Base-by-base conservation (phyloP, 2,329 filamentous ascomycete species). In the Dactylella cylindrospora region DNA sequence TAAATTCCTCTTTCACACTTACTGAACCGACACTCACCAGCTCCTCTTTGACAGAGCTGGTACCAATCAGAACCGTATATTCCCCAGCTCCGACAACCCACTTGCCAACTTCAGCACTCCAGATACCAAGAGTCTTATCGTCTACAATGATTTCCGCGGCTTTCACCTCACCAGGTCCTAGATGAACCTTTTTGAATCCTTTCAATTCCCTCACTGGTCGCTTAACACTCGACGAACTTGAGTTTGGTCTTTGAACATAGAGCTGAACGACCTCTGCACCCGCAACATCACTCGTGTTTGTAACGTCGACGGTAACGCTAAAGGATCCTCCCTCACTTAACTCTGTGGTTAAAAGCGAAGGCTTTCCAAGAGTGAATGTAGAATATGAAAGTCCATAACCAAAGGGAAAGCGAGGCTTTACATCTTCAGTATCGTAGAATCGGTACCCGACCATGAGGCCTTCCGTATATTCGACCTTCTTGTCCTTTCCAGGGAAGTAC, bases 381-480 rank as follows among this genome's bases (percentile, higher is more conserved):
- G 81, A 80, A 72, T 86, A 87, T 17, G 80, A 83, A 35, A 80
- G 76, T 2, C 84, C 84, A 67, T 84, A 84, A 2, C 84, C 84
- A 67, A 87, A 87, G 62, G 78, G 74, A 66, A 86, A 87, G 36
- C 82, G 75, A 83, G 82, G 3, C 31, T 76, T 73, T 43, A 84
- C 77, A 20, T 76, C 75, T 9, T 76, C 74, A 15, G 79, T 79
- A 68, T 90, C 85, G 71, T 86, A 62, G 72, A 86, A 83, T 13
- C 81, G 75, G 72, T 90, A 89, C 2, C 86, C 86, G 50, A 89
- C 80, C 72, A 83, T 86, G 9, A 89, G 73, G 10, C 84, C 85
- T 71, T 90, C 86, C 46, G 84, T 84, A 69, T 89, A 89, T 1
- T 84, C 71, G 0, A 85, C 83, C 66, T 81, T 78, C 40, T 80